These are phyloP conservation scores for Taphrina confusa DNA, from an alignment of 1,139 yeast species.

Conservation along the genomic window DNA sequence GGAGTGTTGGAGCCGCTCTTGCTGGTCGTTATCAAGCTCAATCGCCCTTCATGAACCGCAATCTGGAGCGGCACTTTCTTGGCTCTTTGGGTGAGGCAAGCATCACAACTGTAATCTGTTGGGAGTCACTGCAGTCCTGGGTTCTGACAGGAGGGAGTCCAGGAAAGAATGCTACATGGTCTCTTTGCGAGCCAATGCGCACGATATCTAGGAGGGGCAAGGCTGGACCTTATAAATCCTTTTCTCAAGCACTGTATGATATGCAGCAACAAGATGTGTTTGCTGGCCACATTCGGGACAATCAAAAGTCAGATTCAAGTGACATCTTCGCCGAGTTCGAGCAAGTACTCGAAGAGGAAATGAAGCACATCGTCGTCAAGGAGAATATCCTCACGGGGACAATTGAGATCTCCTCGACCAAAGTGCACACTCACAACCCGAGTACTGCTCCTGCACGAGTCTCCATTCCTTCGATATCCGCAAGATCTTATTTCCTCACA, in stretches of 20 bases:
- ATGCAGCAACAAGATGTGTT: not conserved
- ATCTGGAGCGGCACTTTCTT: conserved; percentile 53
- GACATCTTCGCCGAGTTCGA: not conserved
- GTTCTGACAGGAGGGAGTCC: conserved; percentile 44
- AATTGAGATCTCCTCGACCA: not conserved
- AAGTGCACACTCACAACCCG: not conserved
- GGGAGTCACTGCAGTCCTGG: conserved; percentile 50
- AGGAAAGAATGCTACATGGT: conserved; percentile 4
- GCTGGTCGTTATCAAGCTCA: conserved; percentile 45
- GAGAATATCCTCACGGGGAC: conserved; percentile 3
- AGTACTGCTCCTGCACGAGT: not conserved
- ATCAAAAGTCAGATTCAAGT: not conserved
- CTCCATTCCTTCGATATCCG: not conserved
- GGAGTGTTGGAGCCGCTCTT: conserved; percentile 45
- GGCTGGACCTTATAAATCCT: conserved; percentile 8
- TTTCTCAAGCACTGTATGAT: too few species aligned
- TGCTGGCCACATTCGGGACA: not conserved
- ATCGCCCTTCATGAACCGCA: conserved; percentile 52
- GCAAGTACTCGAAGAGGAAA: not conserved
- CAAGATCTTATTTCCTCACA: conserved; percentile 10
- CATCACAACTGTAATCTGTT: conserved; percentile 49
- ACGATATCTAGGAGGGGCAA: conserved; percentile 14
- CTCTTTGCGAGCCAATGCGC: conserved; percentile 26
- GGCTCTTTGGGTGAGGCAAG: conserved; percentile 58
- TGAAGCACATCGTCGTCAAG: not conserved